Evolutionary conservation across 805 yeast species (phyloP).

Genomic region (Candida hungchunana): DNA sequence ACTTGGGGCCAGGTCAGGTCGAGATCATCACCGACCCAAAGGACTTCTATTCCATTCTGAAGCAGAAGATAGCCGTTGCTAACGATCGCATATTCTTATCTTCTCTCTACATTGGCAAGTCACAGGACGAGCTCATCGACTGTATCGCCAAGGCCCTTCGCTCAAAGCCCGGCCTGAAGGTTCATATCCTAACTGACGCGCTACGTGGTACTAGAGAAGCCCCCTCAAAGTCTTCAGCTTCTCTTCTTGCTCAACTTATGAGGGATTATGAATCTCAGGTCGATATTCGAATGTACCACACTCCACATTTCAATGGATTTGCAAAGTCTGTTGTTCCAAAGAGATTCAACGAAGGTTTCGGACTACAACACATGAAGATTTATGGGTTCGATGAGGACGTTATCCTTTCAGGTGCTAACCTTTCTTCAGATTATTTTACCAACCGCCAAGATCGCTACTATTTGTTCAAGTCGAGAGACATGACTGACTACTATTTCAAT

Average conservation of each 20-base stretch:
- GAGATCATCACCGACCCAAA: constrained; percentile 61
- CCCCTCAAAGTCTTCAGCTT: constrained; percentile 74
- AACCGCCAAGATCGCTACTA: constrained; percentile 94
- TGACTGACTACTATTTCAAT: constrained; percentile 72
- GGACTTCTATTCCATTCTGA: constrained; percentile 66
- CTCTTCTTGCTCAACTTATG: constrained; percentile 62
- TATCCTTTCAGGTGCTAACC: constrained; percentile 84
- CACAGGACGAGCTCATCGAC: constrained; percentile 69
- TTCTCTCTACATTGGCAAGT: constrained; percentile 80
- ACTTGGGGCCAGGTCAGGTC: constrained; percentile 50
- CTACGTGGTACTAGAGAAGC: constrained; percentile 91
- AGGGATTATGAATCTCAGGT: constrained; percentile 65
- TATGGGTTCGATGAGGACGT: constrained; percentile 94
- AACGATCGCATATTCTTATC: constrained; percentile 70
- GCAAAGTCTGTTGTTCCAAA: constrained; percentile 65
- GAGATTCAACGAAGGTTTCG: constrained; percentile 84
- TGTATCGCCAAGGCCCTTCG: constrained; percentile 58
- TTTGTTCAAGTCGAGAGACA: constrained; percentile 48
- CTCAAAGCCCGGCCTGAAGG: constrained; percentile 55
- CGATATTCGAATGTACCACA: constrained; percentile 79
- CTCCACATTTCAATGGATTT: constrained; percentile 77
- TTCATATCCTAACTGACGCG: constrained; percentile 78
- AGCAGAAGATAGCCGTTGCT: constrained; percentile 58
- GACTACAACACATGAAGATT: constrained; percentile 95
- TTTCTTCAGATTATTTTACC: constrained; percentile 88